Evolutionary conservation across 352 stramenopile genomes (phyloP), one percentile per base, ranked within the genome.

Genomic region (Pythium dissimile): DNA sequence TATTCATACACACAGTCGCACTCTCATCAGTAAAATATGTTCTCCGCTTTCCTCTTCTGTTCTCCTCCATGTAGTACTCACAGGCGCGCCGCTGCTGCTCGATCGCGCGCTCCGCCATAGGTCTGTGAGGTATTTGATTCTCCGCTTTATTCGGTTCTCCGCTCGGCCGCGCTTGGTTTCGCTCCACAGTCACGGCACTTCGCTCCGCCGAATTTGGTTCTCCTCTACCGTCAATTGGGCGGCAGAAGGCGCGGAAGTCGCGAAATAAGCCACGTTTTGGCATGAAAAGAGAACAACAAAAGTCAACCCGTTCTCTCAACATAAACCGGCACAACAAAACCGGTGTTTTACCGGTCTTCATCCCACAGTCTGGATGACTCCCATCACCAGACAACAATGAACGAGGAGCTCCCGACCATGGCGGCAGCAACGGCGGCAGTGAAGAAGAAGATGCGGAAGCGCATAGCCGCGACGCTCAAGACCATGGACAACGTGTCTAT

Each of bases 381-480:
- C 34, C 20, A 15, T 52, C 28, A 53, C 21, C 5, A 31, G 16
- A n/a, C 10, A 21, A 20, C 9, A 34, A 46, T 18, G 24, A 43
- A 21, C 34, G 51, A 46, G 20, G 39, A 27, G 47, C 34, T 13
- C 26, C 31, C 54, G 21, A 42, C 51, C 44, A 34, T 30, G 28
- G 46, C 35, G 52, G 18, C 26, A 30, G 34, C 42, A 31, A 70
- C 50, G 32, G 51, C 30, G n/a, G 48, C 59, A 28, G 47, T 79
- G 24, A 90, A 90, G 72, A 80, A 78, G 60, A 48, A 70, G 56
- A 62, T 96, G 54, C 79, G 87, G 12, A 68, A 67, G 57, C 54
- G 59, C 27, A 82, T 96, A 12, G 75, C 67, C 31, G 59, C 62
- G 6, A 52, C 57, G 27, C 58, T 95, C 11, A 69, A 70, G 12